phyloP scores from a whole-genome alignment of 2,329 filamentous ascomycete species.

The Plenodomus lindquistii region DNA sequence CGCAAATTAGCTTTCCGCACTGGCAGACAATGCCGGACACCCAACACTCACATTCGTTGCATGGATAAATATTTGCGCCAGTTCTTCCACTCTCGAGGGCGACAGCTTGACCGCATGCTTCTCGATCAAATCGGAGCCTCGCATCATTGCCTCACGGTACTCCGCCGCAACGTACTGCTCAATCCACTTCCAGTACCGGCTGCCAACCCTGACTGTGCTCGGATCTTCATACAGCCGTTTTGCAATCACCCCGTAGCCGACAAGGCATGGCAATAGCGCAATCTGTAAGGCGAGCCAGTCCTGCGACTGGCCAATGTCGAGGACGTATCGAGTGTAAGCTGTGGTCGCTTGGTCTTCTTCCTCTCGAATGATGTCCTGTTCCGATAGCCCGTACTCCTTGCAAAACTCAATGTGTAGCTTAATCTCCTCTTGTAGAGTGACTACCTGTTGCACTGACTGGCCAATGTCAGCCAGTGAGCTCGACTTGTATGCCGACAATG shows the following conservation, averaged over 20 bases:
- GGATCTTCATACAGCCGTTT: conserved; percentile 67
- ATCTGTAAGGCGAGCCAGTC: conserved; percentile 88
- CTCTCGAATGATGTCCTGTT: conserved; percentile 70
- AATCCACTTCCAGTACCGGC: conserved; percentile 89
- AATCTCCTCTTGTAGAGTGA: conserved; percentile 79
- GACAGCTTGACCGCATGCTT: conserved; percentile 74
- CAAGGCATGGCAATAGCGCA: conserved; percentile 80
- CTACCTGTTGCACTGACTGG: conserved; percentile 70
- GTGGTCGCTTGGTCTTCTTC: conserved; percentile 81
- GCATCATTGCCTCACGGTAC: conserved; percentile 71
- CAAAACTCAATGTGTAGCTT: conserved; percentile 83
- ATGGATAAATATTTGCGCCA: conserved; percentile 82
- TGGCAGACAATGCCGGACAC: not conserved
- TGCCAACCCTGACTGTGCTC: conserved; percentile 64
- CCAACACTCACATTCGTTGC: conserved; percentile 71
- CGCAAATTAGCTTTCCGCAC: conserved; percentile 13
- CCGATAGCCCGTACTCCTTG: conserved; percentile 74
- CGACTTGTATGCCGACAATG: conserved; percentile 83
- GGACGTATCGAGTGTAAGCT: conserved; percentile 79
- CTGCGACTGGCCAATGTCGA: conserved; percentile 84
- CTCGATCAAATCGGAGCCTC: conserved; percentile 75
- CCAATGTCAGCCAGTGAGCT: conserved; percentile 73
- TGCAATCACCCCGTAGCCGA: conserved; percentile 86
- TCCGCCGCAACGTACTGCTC: conserved; percentile 83
- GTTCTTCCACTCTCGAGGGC: conserved; percentile 74